Evolutionary conservation across 352 stramenopile species (phyloP), one percentile per base, ranked within the genome.

Genomic region (Blastocystis sp.): DNA sequence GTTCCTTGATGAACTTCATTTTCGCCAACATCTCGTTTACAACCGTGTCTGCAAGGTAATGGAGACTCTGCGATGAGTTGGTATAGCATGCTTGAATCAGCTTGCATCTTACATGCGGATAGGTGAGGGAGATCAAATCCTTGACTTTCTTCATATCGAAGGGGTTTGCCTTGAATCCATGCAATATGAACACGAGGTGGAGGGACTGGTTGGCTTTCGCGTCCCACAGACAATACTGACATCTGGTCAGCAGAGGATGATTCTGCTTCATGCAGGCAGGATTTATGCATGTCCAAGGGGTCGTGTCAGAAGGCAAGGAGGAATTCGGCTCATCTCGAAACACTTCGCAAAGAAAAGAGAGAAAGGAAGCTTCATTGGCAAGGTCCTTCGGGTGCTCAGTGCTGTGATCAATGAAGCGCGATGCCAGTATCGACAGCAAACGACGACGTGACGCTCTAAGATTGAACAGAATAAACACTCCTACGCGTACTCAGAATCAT

Each of bases 181-280:
- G 73, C n/a, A 84, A 55, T 53, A 84, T 84, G 50, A 84, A 84
- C 18, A 84, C 53, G 3, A 84, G n/a, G 39, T 84, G 73, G 18
- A 84, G 23, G 37, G 50, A 26, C 26, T 26, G 53, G 20, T 53
- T 34, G 34, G 8, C 15, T 3, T 34, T n/a, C 20, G 39, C 15
- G 8, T 69, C 29, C 50, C 34, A 39, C 23, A 84, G 73, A 64
- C 73, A 84, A 7, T 45, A 66, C 50, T 66, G 13, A 43, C 73
- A 84, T 0, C 29, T 39, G 2, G 47, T 43, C 34, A 84, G n/a
- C 1, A 43, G 7, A 15, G 13, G 20, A 26, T 64, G 47, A 43
- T 84, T 84, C 23, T n/a, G 13, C 3, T 45, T 26, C 20, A 34
- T 26, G 56, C 73, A 84, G 4, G 73, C 7, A 3, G 73, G 73